Evolutionary conservation across 768 basidiomycete genomes (phyloP).

Genomic region (Sistotremastrum suecicum): DNA sequence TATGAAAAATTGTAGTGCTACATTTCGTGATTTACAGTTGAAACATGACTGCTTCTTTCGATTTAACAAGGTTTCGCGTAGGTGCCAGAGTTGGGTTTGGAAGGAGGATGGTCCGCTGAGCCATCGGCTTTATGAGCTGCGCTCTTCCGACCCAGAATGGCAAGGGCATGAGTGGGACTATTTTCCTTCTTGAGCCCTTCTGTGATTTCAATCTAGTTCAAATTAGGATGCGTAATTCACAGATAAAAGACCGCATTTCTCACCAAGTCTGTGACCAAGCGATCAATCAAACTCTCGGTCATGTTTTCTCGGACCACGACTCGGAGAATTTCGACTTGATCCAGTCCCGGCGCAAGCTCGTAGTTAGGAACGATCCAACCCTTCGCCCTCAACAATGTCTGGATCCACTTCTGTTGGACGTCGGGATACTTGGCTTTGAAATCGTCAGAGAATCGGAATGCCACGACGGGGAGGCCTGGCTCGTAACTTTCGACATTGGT

Average conservation of each 20-base stretch:
- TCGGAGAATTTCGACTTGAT: conserved; percentile 42
- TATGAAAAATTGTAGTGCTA: too few relatives aligned
- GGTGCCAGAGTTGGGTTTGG: conserved; percentile 39
- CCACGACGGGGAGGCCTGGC: conserved; percentile 38
- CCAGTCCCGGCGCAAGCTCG: conserved; percentile 37
- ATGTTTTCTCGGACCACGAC: conserved; percentile 46
- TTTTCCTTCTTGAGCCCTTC: conserved; percentile 35
- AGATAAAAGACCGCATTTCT: conserved; percentile 13
- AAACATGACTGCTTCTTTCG: not conserved
- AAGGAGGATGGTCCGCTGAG: conserved; percentile 33
- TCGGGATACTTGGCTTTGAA: conserved; percentile 39
- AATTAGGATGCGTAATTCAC: not conserved
- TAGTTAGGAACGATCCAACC: conserved; percentile 52
- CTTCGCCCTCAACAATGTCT: conserved; percentile 31
- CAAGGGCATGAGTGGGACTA: conserved; percentile 39
- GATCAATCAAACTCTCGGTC: conserved; percentile 40
- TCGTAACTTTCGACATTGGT: conserved; percentile 39
- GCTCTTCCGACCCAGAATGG: conserved; percentile 19
- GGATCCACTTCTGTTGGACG: conserved; percentile 45
- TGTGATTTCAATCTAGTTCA: conserved; percentile 44
- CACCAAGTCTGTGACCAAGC: conserved; percentile 56
- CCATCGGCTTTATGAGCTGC: conserved; percentile 26
- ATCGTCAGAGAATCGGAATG: conserved; percentile 40
- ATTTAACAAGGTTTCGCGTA: conserved; percentile 53
- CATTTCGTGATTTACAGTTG: not conserved